Conservation (phyloP, 2,329 filamentous ascomycete species). For the Ophiocordyceps robertsii region DNA sequence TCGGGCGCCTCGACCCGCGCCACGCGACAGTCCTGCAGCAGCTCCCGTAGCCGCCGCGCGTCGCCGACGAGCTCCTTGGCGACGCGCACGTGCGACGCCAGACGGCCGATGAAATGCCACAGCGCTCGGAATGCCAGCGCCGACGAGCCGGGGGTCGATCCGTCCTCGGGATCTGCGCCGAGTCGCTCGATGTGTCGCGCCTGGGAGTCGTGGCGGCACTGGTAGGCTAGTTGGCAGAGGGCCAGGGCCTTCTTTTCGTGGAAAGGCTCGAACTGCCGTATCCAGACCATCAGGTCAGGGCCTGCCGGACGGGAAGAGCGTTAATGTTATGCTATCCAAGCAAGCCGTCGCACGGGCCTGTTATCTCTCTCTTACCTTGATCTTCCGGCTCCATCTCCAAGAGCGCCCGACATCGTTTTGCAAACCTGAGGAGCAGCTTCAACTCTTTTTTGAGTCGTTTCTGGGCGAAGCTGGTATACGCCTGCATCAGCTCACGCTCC, state of each 20-base stretch:
- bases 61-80: conserved; percentile 22
- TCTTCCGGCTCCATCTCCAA: background rate
- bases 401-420: background rate
- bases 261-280: background rate
- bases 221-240: conserved; percentile 4
- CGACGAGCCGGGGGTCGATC: background rate
- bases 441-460: conserved; percentile 11
- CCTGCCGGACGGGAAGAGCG: background rate
- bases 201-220: conserved; percentile 6
- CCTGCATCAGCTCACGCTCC: background rate
- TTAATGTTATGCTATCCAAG: background rate
- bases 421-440: conserved; percentile 3
- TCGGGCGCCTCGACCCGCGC: conserved; percentile 5
- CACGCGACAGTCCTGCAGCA: conserved; percentile 19
- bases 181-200: conserved; percentile 6
- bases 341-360: background rate
- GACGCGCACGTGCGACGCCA: conserved; percentile 28
- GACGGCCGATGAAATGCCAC: conserved; percentile 28
- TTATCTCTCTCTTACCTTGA: background rate
- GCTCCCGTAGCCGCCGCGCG: conserved; percentile 11
- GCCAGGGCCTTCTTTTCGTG: background rate
- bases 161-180: conserved; percentile 3
- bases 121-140: conserved; percentile 5
- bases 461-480: conserved; percentile 7
- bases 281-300: background rate